Conservation (phyloP, 2,329 filamentous ascomycete genomes). For the Teratosphaeria nubilosa region DNA sequence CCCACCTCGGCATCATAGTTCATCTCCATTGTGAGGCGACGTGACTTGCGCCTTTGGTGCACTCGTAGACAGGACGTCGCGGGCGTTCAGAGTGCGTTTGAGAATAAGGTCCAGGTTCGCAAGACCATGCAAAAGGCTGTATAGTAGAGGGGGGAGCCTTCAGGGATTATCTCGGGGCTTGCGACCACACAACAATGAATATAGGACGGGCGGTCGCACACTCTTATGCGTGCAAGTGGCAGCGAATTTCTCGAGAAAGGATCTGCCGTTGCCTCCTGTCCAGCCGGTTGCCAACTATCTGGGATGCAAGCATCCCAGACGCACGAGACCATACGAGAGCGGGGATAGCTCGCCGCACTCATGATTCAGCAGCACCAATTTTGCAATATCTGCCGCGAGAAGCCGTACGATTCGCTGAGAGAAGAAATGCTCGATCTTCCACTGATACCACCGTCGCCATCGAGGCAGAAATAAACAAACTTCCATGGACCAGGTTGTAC, state of each 20-base stretch:
- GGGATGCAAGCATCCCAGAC: neutral
- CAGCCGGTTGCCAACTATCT: neutral
- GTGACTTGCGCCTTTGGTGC: neutral
- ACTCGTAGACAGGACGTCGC: neutral
- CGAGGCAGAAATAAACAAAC: neutral
- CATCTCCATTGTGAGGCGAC: conserved; percentile 35
- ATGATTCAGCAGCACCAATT: neutral
- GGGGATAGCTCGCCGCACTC: neutral
- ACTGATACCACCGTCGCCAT: neutral
- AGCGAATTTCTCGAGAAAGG: neutral
- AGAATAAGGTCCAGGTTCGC: neutral
- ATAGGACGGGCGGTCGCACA: neutral
- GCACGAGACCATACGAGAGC: neutral
- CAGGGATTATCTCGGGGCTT: neutral
- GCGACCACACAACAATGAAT: neutral
- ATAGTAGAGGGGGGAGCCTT: neutral
- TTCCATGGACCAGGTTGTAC: neutral
- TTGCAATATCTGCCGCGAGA: neutral
- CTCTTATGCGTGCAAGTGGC: neutral
- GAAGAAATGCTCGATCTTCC: neutral
- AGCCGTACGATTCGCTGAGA: neutral
- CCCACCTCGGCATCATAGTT: conserved; percentile 35
- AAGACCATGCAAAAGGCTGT: neutral
- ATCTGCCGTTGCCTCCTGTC: neutral
- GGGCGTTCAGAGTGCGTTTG: neutral